Conservation (phyloP, 192 early-diverging fungal genomes). For the Cetraspora pellucida region DNA sequence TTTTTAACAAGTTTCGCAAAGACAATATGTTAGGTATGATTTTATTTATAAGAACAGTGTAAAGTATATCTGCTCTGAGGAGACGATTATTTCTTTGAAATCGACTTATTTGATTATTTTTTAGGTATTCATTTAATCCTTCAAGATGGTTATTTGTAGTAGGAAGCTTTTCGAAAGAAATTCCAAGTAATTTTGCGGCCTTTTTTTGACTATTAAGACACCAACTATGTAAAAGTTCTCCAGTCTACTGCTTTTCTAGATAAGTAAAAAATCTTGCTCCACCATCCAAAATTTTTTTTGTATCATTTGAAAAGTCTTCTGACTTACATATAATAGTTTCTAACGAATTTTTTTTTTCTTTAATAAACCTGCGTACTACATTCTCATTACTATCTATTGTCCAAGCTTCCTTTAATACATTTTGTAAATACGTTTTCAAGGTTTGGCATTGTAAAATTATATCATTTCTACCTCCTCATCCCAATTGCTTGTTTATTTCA, state of each 20-base stretch:
- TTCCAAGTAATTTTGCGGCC: neutral
- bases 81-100: constrained; percentile 5
- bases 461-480: neutral
- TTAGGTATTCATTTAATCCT: neutral
- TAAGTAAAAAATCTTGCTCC: neutral
- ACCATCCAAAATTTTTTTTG: neutral
- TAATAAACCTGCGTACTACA: no score
- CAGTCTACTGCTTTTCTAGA: neutral
- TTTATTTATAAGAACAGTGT: no score
- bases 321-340: no score
- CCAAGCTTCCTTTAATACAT: no score
- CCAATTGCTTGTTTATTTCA: neutral
- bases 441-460: neutral
- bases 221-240: neutral
- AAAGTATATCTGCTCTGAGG: neutral
- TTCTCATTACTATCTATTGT: no score
- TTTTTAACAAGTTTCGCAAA: no score
- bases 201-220: neutral
- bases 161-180: neutral
- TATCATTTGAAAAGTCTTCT: neutral
- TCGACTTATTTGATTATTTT: neutral
- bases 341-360: no score
- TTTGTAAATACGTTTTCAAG: neutral
- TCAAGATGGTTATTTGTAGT: constrained; percentile 12
- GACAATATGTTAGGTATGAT: no score